Percentiles rank a stretch among this genome's conserved stretches.
Conservation (phyloP, 495 filamentous ascomycete species). For the Lasiosphaeris hirsuta region DNA sequence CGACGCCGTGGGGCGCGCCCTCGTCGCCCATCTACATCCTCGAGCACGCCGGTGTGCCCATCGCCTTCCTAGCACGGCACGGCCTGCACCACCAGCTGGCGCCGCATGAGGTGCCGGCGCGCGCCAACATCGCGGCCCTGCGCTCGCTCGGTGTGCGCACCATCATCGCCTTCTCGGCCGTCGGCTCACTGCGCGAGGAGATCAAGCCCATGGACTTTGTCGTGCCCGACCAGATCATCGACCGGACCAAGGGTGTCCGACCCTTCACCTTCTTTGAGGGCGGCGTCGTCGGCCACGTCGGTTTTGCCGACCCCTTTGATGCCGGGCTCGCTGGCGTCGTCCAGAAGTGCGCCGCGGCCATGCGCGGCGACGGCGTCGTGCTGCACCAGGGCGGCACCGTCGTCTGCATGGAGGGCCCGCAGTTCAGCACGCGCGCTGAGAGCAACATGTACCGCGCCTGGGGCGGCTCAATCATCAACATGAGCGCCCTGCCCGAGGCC, state of each 20-base stretch:
- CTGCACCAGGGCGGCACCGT: constrained; percentile 77
- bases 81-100: constrained; percentile 83
- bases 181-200: constrained; percentile 86
- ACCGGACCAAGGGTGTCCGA: constrained; percentile 90
- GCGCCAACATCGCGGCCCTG: constrained; percentile 94
- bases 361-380: constrained; percentile 73
- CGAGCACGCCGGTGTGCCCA: constrained; percentile 72
- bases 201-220: constrained; percentile 96
- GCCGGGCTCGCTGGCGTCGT: constrained; percentile 69
- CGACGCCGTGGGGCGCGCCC: constrained; percentile 88
- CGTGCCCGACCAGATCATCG: constrained; percentile 92
- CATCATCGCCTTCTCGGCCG: constrained; percentile 91
- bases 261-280: constrained; percentile 96
- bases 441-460: constrained; percentile 88
- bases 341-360: constrained; percentile 63
- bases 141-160: constrained; percentile 83
- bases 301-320: constrained; percentile 95
- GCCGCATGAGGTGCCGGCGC: constrained; percentile 84
- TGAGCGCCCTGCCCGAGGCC: constrained; percentile 93
- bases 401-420: constrained; percentile 95
- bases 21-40: constrained; percentile 90
- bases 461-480: constrained; percentile 93
- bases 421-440: constrained; percentile 97
- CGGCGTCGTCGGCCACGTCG: constrained; percentile 89
- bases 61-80: constrained; percentile 94